Base-by-base conservation (phyloP, 2,329 filamentous ascomycete species). In the Cladosporium sp. region DNA sequence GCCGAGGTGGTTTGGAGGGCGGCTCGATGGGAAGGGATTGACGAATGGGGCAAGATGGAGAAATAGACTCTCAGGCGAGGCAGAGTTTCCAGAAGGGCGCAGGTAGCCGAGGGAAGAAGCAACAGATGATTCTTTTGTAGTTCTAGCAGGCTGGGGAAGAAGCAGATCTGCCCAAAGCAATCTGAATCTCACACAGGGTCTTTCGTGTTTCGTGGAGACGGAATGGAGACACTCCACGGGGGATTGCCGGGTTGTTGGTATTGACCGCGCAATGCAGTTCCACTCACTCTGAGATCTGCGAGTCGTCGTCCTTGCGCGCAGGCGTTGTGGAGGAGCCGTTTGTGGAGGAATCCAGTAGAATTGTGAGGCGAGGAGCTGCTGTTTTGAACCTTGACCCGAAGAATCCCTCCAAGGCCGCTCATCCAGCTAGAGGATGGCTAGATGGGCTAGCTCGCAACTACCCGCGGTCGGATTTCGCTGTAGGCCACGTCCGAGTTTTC, bases 101-200 rank as follows among this genome's bases (percentile, higher is more conserved):
- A 27, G n/a, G 45, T 48, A 40, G 36, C 45, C 36, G 36, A 48
- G 36, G 45, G 36, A 46, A 30, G 22, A 33, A 33, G 32, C 32
- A 32, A 27, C 12, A 12, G 18, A 20, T 25, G 19, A 16, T 18
- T 33, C n/a, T 32, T 19, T 40, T 48, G 38, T 40, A 48, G 12
- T 46, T 46, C 32, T 38, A 38, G 11, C 32, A 33, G n/a, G 20
- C 43, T 43, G 42, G 42, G 42, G 42, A 30, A 45, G 30, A 25
- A 27, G 22, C 4, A 27, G 8, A 16, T 29, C 27, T 38, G 41
- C 22, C 22, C 22, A 27, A 27, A 9, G 5, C 4, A 27, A 27
- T 27, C 22, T 27, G 41, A 30, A 20, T 25, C 30, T 15, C 22
- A 19, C 22, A 27, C 22, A 27, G 22, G 22, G 22, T 27, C 22